Percentiles rank a stretch among this genome's conserved stretches.
Evolutionary conservation across 2,329 filamentous ascomycete genomes (phyloP).

Genomic region (Ophidiomyces ophidiicola): DNA sequence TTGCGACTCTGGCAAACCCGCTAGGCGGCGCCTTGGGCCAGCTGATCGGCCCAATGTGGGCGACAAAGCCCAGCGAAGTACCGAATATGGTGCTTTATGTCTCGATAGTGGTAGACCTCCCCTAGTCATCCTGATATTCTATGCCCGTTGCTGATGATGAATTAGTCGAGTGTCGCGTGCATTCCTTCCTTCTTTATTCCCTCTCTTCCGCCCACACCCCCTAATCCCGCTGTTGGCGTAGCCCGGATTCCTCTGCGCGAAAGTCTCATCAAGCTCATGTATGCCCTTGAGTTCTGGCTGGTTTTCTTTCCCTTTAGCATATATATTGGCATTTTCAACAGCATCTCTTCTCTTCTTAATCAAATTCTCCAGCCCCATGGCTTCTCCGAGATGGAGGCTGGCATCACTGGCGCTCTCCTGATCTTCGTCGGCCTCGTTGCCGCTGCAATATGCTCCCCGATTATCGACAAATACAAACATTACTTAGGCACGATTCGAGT

Average conservation of each 20-base stretch:
- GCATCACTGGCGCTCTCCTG: conserved; percentile 76
- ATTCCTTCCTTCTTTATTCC: conserved; percentile 76
- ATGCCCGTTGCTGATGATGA: conserved; percentile 5
- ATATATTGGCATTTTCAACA: conserved; percentile 91
- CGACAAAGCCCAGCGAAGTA: conserved; percentile 49
- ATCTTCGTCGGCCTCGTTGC: conserved; percentile 76
- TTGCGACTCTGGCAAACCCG: conserved; percentile 77
- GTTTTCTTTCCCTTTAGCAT: conserved; percentile 67
- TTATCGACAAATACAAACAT: conserved; percentile 73
- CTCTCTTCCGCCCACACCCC: conserved; percentile 61
- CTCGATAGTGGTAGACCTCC: conserved; percentile 58
- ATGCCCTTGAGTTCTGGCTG: conserved; percentile 63
- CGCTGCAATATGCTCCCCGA: conserved; percentile 63
- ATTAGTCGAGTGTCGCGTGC: conserved; percentile 49
- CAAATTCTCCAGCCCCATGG: conserved; percentile 81
- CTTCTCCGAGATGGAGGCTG: conserved; percentile 70
- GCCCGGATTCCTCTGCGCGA: conserved; percentile 41
- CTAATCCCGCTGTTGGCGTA: conserved; percentile 53
- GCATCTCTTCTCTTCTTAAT: conserved; percentile 72
- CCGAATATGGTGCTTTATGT: conserved; percentile 77
- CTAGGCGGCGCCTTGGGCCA: conserved; percentile 82
- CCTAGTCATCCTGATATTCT: background rate
- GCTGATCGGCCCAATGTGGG: conserved; percentile 70
- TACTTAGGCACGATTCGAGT: conserved; percentile 63
- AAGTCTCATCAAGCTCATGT: conserved; percentile 44